Conservation (phyloP, 192 early-diverging fungal species). For the Coemansia sp. region DNA sequence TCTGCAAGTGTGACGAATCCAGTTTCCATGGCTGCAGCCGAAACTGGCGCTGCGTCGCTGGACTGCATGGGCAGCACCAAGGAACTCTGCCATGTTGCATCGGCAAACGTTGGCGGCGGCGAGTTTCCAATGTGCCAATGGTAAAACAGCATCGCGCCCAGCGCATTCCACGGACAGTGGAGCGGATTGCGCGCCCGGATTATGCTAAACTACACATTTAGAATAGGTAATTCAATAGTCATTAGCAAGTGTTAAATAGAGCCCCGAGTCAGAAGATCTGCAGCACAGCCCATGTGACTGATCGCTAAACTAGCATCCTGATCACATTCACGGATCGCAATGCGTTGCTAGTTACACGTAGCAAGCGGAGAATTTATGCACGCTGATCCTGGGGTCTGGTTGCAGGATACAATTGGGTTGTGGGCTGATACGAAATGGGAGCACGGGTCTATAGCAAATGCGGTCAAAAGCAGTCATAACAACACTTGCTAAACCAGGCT, state of each 20-base stretch:
- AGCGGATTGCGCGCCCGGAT: slow-evolving; percentile 49
- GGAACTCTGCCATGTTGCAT: slow-evolving; percentile 36
- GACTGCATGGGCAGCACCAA: slow-evolving; percentile 25
- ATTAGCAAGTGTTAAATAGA: neutral
- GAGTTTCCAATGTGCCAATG: slow-evolving; percentile 45
- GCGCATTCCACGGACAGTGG: slow-evolving; percentile 49
- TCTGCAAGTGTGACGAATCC: slow-evolving; percentile 21
- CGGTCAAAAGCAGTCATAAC: no score
- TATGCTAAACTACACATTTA: slow-evolving; percentile 49
- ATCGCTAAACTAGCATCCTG: neutral
- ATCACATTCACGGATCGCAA: neutral
- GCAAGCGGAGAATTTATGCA: neutral
- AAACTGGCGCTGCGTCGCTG: neutral
- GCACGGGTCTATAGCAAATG: no score
- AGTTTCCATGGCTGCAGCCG: slow-evolving; percentile 12
- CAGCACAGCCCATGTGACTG: slow-evolving; percentile 3
- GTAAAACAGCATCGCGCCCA: slow-evolving; percentile 42
- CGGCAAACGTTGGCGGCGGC: slow-evolving; percentile 35
- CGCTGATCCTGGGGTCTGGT: neutral
- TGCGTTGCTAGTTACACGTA: neutral
- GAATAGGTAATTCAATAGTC: neutral
- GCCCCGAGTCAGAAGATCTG: neutral
- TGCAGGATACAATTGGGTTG: no score
- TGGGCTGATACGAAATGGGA: no score
- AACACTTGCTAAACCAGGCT: no score